These are phyloP conservation scores for Neolentinus lepideus DNA, from an alignment of 1,284 basidiomycete species.

Conservation along the genomic window DNA sequence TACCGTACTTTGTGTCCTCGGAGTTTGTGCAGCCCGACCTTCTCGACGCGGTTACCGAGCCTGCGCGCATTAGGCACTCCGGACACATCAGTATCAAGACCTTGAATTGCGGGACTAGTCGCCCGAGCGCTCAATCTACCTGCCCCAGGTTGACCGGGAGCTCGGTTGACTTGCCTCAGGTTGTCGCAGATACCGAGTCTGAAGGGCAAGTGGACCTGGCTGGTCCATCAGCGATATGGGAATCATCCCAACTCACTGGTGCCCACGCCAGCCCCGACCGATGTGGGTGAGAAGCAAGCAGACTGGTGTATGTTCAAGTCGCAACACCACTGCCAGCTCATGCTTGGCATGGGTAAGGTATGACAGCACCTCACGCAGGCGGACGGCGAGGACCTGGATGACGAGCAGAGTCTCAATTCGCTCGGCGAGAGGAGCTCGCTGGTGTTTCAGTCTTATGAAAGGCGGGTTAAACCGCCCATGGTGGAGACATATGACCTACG, in stretches of 20 bases:
- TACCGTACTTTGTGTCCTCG: too few species aligned
- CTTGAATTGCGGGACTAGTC: too few species aligned
- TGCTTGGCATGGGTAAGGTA: slow-evolving; percentile 51
- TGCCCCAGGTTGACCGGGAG: too few species aligned
- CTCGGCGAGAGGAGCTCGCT: slow-evolving; percentile 43
- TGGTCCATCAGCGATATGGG: too few species aligned
- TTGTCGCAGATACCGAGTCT: too few species aligned
- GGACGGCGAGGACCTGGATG: slow-evolving; percentile 1
- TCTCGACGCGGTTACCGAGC: too few species aligned
- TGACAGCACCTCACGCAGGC: slow-evolving; percentile 41
- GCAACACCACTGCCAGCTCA: slow-evolving; percentile 56
- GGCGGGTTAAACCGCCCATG: slow-evolving; percentile 53
- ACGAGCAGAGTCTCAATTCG: slow-evolving; percentile 18
- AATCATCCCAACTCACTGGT: slow-evolving; percentile 1
- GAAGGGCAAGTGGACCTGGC: too few species aligned
- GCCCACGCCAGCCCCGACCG: slow-evolving; percentile 8
- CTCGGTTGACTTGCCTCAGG: too few species aligned
- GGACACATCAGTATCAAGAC: too few species aligned
- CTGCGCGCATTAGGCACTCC: too few species aligned
- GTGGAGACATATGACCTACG: slow-evolving; percentile 49
- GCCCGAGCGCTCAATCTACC: too few species aligned
- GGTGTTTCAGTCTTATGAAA: slow-evolving; percentile 56
- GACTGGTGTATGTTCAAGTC: slow-evolving; percentile 55
- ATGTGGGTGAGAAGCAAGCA: slow-evolving; percentile 27
- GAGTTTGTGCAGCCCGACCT: too few species aligned